Percentiles rank a stretch among this genome's conserved stretches.
These are phyloP conservation scores for Glycine soja DNA, from an alignment of 306 rosid species.

Conservation along the genomic window DNA sequence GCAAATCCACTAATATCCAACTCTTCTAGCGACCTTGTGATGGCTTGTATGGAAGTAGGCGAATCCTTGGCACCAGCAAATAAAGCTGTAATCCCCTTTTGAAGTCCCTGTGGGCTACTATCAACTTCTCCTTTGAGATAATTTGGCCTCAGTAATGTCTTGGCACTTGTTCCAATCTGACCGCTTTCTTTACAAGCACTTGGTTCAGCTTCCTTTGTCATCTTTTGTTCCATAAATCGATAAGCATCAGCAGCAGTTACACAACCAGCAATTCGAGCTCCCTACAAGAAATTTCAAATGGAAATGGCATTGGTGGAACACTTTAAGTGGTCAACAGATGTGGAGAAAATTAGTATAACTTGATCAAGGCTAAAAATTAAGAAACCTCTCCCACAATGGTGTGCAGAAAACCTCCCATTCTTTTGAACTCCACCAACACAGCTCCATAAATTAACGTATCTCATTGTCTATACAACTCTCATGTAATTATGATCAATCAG, in stretches of 20 bases:
- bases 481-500: background rate
- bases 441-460: background rate
- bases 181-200: conserved; percentile 55
- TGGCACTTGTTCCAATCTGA: conserved; percentile 16
- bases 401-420: conserved; percentile 23
- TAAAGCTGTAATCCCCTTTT: no score
- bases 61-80: no score
- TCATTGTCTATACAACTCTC: background rate
- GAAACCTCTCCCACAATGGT: background rate
- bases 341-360: background rate
- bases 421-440: conserved; percentile 2
- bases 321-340: background rate
- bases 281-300: conserved; percentile 54
- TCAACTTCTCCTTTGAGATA: no score
- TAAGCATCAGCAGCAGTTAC: conserved; percentile 67
- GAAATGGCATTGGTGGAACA: conserved; percentile 28
- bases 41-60: no score
- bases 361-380: background rate
- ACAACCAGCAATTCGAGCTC: conserved; percentile 84
- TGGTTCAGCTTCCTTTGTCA: conserved; percentile 58
- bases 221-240: conserved; percentile 65
- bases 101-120: no score
- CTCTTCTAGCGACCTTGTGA: no score
- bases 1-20: no score
- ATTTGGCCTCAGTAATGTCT: no score